Percentiles rank a stretch among this genome's conserved stretches.
Evolutionary conservation across 2,329 filamentous ascomycete genomes (phyloP).

Genomic region (Cryphonectria naterciae): DNA sequence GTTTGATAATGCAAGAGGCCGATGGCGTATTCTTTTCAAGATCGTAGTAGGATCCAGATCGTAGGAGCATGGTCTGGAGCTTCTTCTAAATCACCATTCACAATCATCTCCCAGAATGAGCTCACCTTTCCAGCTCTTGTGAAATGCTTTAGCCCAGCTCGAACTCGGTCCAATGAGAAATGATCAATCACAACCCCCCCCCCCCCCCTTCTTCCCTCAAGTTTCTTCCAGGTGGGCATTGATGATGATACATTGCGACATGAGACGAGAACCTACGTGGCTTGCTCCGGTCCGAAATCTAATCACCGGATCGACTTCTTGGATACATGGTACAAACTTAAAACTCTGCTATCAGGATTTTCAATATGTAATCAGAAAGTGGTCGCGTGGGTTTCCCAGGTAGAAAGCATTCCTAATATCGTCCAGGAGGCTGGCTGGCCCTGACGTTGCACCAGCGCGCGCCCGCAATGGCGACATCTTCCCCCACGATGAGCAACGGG

Average conservation of each 20-base stretch:
- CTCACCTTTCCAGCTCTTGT: neutral
- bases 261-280: neutral
- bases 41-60: neutral
- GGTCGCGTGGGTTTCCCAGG: neutral
- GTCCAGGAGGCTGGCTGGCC: neutral
- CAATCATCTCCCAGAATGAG: neutral
- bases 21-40: neutral
- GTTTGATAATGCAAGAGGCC: neutral
- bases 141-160: neutral
- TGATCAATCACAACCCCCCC: no score
- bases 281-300: neutral
- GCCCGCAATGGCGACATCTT: slow-evolving; percentile 10
- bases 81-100: neutral
- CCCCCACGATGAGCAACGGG: slow-evolving; percentile 8
- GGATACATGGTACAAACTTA: neutral
- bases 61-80: neutral
- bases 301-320: neutral
- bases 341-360: neutral
- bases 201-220: neutral
- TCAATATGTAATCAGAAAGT: neutral
- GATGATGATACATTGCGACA: neutral
- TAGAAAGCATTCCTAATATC: neutral
- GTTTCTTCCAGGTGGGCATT: neutral
- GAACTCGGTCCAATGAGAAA: neutral
- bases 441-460: neutral